Evolutionary conservation across 1,139 yeast species (phyloP).

Genomic region (Debaryomyces robertsiae): DNA sequence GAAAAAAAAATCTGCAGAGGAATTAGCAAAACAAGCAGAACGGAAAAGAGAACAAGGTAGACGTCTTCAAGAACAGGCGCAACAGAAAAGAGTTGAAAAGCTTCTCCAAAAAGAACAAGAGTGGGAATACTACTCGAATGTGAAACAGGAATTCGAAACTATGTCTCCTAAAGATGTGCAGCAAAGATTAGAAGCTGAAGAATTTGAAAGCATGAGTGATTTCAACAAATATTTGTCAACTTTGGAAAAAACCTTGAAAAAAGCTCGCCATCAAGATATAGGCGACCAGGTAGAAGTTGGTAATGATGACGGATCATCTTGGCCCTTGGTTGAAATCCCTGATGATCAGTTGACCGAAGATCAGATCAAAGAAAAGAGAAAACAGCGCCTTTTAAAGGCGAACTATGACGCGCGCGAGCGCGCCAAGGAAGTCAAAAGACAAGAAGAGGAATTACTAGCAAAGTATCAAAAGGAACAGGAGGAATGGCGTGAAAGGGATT

Average conservation of each 20-base stretch:
- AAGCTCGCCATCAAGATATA: constrained; percentile 64
- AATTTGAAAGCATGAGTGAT: constrained; percentile 74
- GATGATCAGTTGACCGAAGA: constrained; percentile 82
- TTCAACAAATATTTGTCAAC: constrained; percentile 68
- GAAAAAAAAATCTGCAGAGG: constrained; percentile 82
- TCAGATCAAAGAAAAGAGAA: constrained; percentile 82
- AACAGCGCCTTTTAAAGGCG: constrained; percentile 80
- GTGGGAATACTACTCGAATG: constrained; percentile 63
- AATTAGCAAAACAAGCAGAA: constrained; percentile 72
- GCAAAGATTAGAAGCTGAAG: constrained; percentile 63
- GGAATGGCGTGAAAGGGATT: constrained; percentile 75
- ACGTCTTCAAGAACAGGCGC: constrained; percentile 91
- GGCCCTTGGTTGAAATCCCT: constrained; percentile 81
- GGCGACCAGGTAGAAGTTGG: constrained; percentile 54
- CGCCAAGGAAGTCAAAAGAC: constrained; percentile 72
- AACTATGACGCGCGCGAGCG: constrained; percentile 86
- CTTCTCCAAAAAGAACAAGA: constrained; percentile 81
- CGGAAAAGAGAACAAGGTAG: constrained; percentile 85
- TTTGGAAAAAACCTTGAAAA: constrained; percentile 68
- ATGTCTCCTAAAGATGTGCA: constrained; percentile 47
- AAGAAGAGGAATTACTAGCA: constrained; percentile 54
- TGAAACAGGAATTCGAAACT: constrained; percentile 55
- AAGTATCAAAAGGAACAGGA: constrained; percentile 62
- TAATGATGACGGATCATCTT: constrained; percentile 54
- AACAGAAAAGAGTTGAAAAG: constrained; percentile 78